phyloP scores from a whole-genome alignment of 208 protist genomes.

The Acanthamoeba royreba region DNA sequence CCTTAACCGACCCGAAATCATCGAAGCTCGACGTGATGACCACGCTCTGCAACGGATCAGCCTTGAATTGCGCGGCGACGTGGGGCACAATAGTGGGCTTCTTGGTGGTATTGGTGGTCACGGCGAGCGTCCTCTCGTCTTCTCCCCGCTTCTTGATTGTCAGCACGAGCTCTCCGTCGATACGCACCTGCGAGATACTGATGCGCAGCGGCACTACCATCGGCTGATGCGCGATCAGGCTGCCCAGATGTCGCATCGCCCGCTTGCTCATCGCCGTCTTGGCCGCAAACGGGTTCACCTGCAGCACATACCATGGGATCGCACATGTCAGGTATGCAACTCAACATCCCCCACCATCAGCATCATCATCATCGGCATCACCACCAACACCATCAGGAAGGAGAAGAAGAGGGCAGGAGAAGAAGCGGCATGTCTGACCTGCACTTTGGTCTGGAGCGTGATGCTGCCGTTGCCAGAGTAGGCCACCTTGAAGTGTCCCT shows the following conservation, averaged over 20 bases:
- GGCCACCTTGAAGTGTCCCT: background rate
- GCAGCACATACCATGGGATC: no score
- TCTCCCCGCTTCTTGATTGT: background rate
- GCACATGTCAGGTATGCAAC: background rate
- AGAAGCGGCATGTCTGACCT: background rate
- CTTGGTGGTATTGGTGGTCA: background rate
- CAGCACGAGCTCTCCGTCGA: constrained; percentile 5
- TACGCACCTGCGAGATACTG: background rate
- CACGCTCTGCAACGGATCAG: background rate
- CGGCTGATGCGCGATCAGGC: background rate
- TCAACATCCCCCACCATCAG: background rate
- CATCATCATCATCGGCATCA: background rate
- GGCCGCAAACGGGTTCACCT: background rate
- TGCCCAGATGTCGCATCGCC: background rate
- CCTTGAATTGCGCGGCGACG: background rate
- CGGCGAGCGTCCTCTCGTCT: background rate
- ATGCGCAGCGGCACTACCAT: constrained; percentile 21
- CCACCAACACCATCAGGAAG: background rate
- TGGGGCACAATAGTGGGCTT: background rate
- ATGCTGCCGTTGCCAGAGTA: constrained; percentile 19
- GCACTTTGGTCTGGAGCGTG: constrained; percentile 31
- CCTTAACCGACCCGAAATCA: constrained; percentile 32
- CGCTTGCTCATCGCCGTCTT: background rate
- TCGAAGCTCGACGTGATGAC: constrained; percentile 26
- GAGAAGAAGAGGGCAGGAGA: background rate